Base-by-base conservation (phyloP, 108 stramenopile species). In the Cyclotella baltica region DNA sequence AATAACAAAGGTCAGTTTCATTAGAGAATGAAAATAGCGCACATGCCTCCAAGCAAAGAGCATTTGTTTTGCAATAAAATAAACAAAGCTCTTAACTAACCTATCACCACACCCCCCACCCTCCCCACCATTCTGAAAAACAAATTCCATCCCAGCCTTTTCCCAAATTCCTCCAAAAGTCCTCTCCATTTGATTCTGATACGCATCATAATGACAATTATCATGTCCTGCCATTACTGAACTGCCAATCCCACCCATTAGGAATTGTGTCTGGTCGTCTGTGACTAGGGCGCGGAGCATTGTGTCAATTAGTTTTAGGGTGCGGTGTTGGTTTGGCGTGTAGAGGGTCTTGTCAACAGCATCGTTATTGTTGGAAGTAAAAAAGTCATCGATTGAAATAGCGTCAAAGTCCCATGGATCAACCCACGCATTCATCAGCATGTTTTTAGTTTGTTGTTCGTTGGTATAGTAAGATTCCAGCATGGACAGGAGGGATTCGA, bases 111-210 rank as follows among this genome's bases (percentile, higher is more conserved):
- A 81, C 3, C 80, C 80, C n/a, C 80, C 85, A 5, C 85, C 85
- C 37, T 85, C 78, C 0, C 85, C 85, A 6, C 81, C 85, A 67
- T 85, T 85, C 36, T 80, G 85, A 51, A 85, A 78, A n/a, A 68
- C 73, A 40, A 85, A 80, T 30, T 85, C 72, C 85, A 85, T 85
- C 18, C 78, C 72, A 16, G 85, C 85, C 10, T 81, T 81, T 30
- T 83, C 20, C 85, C 85, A 85, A 27, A 83, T 72, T 3, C 77
- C 58, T 10, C 43, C 35, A 46, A 58, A 85, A 9, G 67, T 22
- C 15, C 85, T 72, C 36, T 79, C 77, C 81, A 85, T 85, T 27
- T 85, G 85, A 36, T 56, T 65, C 51, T 85, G 72, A 48, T 85
- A 85, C 22, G 40, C 40, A 46, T 85, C 85, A 30, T 62, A 83